Conservation (phyloP, 345 rosid genomes). For the Carallia brachiata region DNA sequence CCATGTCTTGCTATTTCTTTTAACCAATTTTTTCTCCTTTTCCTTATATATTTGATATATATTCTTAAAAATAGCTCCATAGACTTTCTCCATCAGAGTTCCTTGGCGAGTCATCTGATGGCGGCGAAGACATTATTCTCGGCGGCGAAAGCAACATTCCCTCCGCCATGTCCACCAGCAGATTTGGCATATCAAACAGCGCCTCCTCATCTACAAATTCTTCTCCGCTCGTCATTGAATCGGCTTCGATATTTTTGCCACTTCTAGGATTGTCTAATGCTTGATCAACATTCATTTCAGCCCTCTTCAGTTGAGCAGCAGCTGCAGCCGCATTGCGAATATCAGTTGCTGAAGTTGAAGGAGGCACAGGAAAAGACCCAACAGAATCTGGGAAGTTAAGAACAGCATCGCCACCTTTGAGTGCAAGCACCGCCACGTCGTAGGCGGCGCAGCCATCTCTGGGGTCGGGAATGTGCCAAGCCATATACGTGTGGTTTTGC, state of each 20-base stretch:
- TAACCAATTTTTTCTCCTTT: neutral
- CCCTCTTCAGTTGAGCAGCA: conserved; percentile 49
- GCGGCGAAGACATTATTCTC: conserved; percentile 49
- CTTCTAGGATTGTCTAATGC: neutral
- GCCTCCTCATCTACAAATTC: conserved; percentile 78
- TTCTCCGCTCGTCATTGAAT: neutral
- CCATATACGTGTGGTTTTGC: conserved; percentile 85
- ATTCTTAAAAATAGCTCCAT: conserved; percentile 54
- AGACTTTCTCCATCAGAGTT: conserved; percentile 56
- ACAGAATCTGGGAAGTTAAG: conserved; percentile 67
- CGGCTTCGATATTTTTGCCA: neutral
- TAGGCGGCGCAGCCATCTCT: conserved; percentile 94
- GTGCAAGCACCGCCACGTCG: conserved; percentile 83
- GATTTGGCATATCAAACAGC: conserved; percentile 69
- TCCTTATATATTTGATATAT: neutral
- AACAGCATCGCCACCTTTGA: conserved; percentile 59
- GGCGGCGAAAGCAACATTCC: conserved; percentile 91
- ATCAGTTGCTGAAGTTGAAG: conserved; percentile 53
- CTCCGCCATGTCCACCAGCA: conserved; percentile 87
- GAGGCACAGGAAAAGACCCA: conserved; percentile 56
- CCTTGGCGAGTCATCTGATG: conserved; percentile 56
- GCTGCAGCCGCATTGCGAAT: conserved; percentile 62
- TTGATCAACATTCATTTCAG: conserved; percentile 18
- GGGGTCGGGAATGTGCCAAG: conserved; percentile 79
- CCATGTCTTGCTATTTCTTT: neutral